These are phyloP conservation scores for Hypoxylon sp. DNA, from an alignment of 2,329 filamentous ascomycete genomes.

Conservation along the genomic window DNA sequence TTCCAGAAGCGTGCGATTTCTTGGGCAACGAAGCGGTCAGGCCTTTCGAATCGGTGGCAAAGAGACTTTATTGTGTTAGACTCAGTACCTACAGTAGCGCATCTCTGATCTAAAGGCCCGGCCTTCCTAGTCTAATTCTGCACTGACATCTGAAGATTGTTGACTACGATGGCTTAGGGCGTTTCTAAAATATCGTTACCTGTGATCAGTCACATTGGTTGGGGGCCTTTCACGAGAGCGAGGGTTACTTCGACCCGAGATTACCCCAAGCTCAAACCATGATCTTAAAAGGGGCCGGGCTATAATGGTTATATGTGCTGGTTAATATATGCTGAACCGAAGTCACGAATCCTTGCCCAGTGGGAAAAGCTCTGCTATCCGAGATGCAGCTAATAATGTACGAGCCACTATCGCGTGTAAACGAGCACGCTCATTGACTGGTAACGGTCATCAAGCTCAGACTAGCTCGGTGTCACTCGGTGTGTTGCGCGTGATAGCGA, in stretches of 20 bases:
- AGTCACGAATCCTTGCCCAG: conserved; percentile 44
- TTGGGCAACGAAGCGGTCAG: conserved; percentile 41
- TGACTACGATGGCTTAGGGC: conserved; percentile 37
- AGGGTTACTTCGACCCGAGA: conserved; percentile 55
- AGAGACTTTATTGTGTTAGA: conserved; percentile 6
- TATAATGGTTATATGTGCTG: conserved; percentile 57
- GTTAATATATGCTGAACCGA: conserved; percentile 55
- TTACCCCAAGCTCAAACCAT: conserved; percentile 54
- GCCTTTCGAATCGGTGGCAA: conserved; percentile 14
- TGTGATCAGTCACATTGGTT: conserved; percentile 45
- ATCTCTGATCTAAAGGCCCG: conserved; percentile 28
- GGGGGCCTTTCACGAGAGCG: conserved; percentile 42
- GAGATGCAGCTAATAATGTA: conserved; percentile 46
- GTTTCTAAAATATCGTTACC: conserved; percentile 25
- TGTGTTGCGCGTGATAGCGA: conserved; percentile 38
- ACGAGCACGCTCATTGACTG: conserved; percentile 34
- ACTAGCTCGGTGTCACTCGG: conserved; percentile 44
- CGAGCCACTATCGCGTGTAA: conserved; percentile 42
- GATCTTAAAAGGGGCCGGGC: conserved; percentile 53
- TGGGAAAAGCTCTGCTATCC: conserved; percentile 41
- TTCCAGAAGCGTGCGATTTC: conserved; percentile 36
- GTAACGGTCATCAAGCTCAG: conserved; percentile 28
- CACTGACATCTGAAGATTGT: conserved; percentile 30
- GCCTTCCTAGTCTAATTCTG: conserved; percentile 22
- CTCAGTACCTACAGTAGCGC: conserved; percentile 35